phyloP scores from a whole-genome alignment of 2,329 filamentous ascomycete genomes.

The Aspergillus felis region DNA sequence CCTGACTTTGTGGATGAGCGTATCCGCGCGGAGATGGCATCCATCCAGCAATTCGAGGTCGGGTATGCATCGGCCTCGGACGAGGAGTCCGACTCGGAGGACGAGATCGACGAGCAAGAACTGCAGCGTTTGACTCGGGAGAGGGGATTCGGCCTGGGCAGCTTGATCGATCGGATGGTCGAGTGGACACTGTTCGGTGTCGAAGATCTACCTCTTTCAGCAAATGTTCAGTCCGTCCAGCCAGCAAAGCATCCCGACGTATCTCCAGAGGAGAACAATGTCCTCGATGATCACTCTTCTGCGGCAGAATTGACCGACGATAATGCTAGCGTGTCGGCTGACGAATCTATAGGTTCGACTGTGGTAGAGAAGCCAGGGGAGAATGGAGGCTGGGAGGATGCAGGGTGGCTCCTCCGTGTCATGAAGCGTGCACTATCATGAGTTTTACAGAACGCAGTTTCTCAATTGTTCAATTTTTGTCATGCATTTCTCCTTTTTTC shows the following conservation, averaged over 20 bases:
- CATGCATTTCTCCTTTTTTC: neutral
- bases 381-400: constrained; percentile 55
- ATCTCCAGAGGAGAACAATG: neutral
- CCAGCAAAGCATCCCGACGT: neutral
- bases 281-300: constrained; percentile 2
- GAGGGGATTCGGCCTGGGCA: constrained; percentile 53
- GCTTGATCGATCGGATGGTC: constrained; percentile 55
- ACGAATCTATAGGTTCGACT: constrained; percentile 24
- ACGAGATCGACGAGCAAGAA: constrained; percentile 50
- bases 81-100: constrained; percentile 14
- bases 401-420: constrained; percentile 54
- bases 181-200: constrained; percentile 55
- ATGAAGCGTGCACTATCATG: constrained; percentile 39
- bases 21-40: constrained; percentile 38
- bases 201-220: constrained; percentile 39
- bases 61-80: constrained; percentile 17
- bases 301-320: constrained; percentile 20
- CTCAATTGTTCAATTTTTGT: neutral
- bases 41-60: constrained; percentile 20
- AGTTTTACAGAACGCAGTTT: neutral
- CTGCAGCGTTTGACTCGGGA: constrained; percentile 49
- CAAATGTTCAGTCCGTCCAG: neutral
- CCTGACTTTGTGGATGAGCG: constrained; percentile 51
- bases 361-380: constrained; percentile 34
- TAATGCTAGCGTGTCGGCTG: constrained; percentile 20